Percentiles rank a stretch among this genome's conserved stretches.
Conservation (phyloP, 331 rosid species). For the Quercus lobata region DNA sequence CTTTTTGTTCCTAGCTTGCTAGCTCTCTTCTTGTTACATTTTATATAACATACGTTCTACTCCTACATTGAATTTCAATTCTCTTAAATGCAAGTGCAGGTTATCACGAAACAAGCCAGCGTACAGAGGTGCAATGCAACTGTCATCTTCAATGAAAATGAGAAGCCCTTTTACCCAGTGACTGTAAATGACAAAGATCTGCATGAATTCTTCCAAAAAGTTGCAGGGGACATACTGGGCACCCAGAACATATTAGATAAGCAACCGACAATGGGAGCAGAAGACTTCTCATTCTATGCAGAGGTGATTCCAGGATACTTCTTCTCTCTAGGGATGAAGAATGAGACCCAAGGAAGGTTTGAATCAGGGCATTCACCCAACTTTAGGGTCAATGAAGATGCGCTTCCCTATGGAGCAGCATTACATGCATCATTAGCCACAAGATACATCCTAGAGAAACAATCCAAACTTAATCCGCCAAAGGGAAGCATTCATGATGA, state of each 20-base stretch:
- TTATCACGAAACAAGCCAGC: conserved; percentile 64
- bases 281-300: conserved; percentile 69
- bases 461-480: background rate
- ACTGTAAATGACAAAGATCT: conserved; percentile 46
- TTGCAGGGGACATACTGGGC: conserved; percentile 52
- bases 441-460: conserved; percentile 31
- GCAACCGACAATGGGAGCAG: conserved; percentile 59
- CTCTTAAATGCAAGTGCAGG: conserved; percentile 27
- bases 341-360: conserved; percentile 31
- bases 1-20: too few relatives aligned
- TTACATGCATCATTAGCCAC: conserved; percentile 61
- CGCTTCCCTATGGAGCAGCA: conserved; percentile 74
- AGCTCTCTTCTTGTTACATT: background rate
- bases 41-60: background rate
- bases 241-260: conserved; percentile 26
- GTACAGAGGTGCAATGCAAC: conserved; percentile 81
- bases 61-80: background rate
- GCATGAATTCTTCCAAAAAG: conserved; percentile 43
- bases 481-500: conserved; percentile 23
- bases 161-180: conserved; percentile 42
- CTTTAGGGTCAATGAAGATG: conserved; percentile 61
- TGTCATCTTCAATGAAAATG: conserved; percentile 31
- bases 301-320: conserved; percentile 61
- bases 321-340: conserved; percentile 53
- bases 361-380: conserved; percentile 41